Base-by-base conservation (phyloP, 371 early-diverging fungal genomes). In the Mucor velutinosus region DNA sequence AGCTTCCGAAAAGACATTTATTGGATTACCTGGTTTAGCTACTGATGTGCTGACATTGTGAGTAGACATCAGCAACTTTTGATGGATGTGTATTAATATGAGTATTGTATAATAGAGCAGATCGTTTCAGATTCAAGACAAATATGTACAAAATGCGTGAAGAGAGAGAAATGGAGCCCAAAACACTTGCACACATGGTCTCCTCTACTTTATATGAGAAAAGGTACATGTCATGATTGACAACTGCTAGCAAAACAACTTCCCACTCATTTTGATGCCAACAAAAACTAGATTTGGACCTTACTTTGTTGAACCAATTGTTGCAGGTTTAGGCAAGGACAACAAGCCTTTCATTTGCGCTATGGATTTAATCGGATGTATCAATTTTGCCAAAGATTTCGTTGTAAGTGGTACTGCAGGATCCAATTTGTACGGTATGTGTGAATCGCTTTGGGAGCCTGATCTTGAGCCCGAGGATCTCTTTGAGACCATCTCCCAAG, bases 281-380 rank as follows among this genome's bases (percentile, higher is more conserved):
- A 7, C 15, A n/a, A 35, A 35, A 1, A 33, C 12, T 60, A 95
- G 99, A 86, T 98, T 97, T 76, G 95, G 98, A 12, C 98, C 99
- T 51, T 99, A 97, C 82, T 99, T 94, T 81, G 89, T 92, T 32
- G 94, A 97, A 66, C 98, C 99, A 14, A 90, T 99, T 25, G 81
- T 99, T 78, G 99, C 96, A 64, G 99, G 99, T 12, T 80, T 99
- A 64, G 94, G 95, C 76, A 93, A 94, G 75, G 86, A 95, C 58
- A 89, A 92, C 67, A 74, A 92, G 64, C 99, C 99, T 27, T 99
- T 93, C 79, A 95, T 99, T 65, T 96, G 95, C 82, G 85, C 90
- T 43, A 98, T 94, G 93, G 99, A 99, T 79, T 81, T 95, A 70
- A 95, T 99, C 75, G 99, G 99, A 43, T 98, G 98, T 81, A 90